These are phyloP conservation scores for Spizellomyces sp. DNA, from an alignment of 192 early-diverging fungal genomes.

Conservation along the genomic window DNA sequence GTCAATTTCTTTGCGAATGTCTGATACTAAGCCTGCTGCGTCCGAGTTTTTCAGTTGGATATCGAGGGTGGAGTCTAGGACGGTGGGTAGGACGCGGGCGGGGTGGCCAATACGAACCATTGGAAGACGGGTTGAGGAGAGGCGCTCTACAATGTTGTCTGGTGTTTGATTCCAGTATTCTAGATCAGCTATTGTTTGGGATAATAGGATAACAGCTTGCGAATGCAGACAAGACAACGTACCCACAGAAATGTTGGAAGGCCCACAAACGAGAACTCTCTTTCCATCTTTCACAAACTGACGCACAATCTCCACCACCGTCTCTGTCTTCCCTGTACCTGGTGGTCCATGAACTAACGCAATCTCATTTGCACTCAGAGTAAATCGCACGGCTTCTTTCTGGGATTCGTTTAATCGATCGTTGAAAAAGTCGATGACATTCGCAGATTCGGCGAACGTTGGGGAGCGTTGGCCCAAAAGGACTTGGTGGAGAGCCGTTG, in stretches of 20 bases:
- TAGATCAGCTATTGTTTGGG: not conserved
- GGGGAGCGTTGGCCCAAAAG: constrained; percentile 49
- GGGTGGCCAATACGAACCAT: constrained; percentile 86
- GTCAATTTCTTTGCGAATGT: constrained; percentile 80
- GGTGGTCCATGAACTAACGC: constrained; percentile 86
- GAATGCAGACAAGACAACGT: constrained; percentile 4
- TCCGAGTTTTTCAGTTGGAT: constrained; percentile 65
- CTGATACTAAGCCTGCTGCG: constrained; percentile 71
- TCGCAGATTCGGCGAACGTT: constrained; percentile 23
- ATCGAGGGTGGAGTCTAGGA: constrained; percentile 73
- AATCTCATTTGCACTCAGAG: constrained; percentile 62
- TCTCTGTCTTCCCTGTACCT: constrained; percentile 77
- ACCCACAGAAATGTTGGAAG: constrained; percentile 86
- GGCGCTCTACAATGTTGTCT: constrained; percentile 85
- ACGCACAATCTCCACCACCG: constrained; percentile 81
- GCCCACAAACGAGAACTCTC: constrained; percentile 83
- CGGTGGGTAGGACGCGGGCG: constrained; percentile 71
- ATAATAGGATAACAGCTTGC: not conserved
- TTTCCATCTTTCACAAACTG: constrained; percentile 65
- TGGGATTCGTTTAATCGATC: constrained; percentile 70
- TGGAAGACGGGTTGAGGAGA: constrained; percentile 54
- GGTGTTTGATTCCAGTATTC: constrained; percentile 15
- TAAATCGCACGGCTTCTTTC: constrained; percentile 65
- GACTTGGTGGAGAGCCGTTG: constrained; percentile 45
- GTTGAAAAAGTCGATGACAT: constrained; percentile 56